Evolutionary conservation across 31 red algal genomes (phyloP), one percentile per base, ranked within the genome.

Genomic region (Endocladia muricata): DNA sequence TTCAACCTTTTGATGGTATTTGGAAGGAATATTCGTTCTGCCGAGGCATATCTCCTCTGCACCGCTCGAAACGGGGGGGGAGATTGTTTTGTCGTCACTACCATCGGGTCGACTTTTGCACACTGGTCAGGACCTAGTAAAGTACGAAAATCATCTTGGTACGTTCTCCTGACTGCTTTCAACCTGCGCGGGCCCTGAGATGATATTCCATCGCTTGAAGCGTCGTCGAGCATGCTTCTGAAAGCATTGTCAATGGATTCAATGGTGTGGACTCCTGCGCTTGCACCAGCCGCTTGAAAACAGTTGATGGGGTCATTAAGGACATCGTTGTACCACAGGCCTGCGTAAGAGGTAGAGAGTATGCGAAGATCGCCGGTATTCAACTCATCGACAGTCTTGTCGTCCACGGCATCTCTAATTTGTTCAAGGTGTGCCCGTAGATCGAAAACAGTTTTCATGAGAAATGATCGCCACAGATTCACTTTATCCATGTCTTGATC

Each of bases 401-500:
- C 61, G 33, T 67, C 19, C 25, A 67, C n/a, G 30, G 34, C 5
- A 0, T 33, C 6, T 7, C 25, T 32, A 7, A 67, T 7, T 32
- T 33, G 3, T 0, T 8, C 19, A 11, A 72, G 35, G 35, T 72
- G 68, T 5, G 0, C 35, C 36, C 0, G 43, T n/a, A 72, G 37
- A 31, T 72, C n/a, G 21, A 72, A 72, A 4, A 0, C 68, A n/a
- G 51, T 72, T 47, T 11, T 3, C 15, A 49, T 72, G 22, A 72
- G 68, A 42, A 72, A 72, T 3, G 68, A 22, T 17, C 68, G 5
- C 17, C 1, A 0, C 4, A 72, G 41, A 37, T 1, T 7, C 34
- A 72, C 25, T 25, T 72, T 42, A 22, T 72, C 68, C 68, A 72
- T 72, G 13, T 72, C 68, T 0, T 22, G 68, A 21, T 72, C 68